A percentile compares a stretch with the other conserved stretches of the same genome.
phyloP scores from a whole-genome alignment of 2,329 filamentous ascomycete species.

The Talaromyces islandicus region DNA sequence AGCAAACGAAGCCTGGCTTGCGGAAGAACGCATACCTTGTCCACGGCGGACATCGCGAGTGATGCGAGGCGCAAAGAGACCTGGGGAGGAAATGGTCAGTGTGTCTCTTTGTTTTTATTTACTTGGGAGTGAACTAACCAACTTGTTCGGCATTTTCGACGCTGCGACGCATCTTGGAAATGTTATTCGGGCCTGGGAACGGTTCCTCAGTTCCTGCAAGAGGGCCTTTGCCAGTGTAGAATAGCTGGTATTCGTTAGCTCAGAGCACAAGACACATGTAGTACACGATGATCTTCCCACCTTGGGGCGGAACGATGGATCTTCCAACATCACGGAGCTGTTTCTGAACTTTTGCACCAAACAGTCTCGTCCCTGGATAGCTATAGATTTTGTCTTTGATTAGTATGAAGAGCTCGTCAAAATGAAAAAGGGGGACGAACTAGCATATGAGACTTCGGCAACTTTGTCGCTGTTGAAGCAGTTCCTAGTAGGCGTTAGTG shows the following conservation, averaged over 20 bases:
- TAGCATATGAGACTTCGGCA: slow-evolving; percentile 92
- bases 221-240: slow-evolving; percentile 45
- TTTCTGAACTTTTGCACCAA: slow-evolving; percentile 94
- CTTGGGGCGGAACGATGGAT: slow-evolving; percentile 75
- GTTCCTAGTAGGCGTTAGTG: slow-evolving; percentile 49
- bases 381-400: slow-evolving; percentile 38
- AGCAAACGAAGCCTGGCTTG: background rate
- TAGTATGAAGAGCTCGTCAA: slow-evolving; percentile 13
- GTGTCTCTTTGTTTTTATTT: background rate
- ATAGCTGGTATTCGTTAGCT: slow-evolving; percentile 39
- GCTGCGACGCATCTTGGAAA: slow-evolving; percentile 79
- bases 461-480: slow-evolving; percentile 79
- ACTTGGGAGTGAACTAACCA: slow-evolving; percentile 49
- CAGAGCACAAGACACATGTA: slow-evolving; percentile 45
- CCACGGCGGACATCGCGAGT: slow-evolving; percentile 51
- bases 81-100: slow-evolving; percentile 35
- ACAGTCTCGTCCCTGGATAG: slow-evolving; percentile 87
- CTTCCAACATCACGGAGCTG: slow-evolving; percentile 90
- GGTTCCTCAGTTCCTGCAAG: slow-evolving; percentile 64
- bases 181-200: slow-evolving; percentile 77
- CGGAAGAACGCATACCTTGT: background rate
- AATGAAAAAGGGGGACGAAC: slow-evolving; percentile 45
- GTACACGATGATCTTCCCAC: slow-evolving; percentile 36
- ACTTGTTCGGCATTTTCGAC: slow-evolving; percentile 81
- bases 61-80: slow-evolving; percentile 73